These are phyloP conservation scores for Salix brachista DNA, from an alignment of 345 rosid genomes.

Conservation along the genomic window DNA sequence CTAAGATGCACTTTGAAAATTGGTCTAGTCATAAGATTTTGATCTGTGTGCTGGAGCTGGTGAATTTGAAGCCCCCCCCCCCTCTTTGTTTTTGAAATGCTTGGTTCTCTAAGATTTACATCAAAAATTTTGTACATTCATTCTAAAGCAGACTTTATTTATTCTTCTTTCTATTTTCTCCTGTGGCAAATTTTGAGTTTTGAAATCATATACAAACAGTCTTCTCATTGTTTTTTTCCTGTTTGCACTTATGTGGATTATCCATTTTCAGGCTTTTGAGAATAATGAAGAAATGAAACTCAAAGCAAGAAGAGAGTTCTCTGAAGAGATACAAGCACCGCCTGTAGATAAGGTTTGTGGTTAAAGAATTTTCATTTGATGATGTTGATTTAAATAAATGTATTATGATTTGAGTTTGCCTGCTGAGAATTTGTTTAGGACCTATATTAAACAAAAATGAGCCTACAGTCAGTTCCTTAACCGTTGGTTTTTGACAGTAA, in stretches of 20 bases:
- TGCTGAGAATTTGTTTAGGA: neutral
- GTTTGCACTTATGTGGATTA: constrained; percentile 12
- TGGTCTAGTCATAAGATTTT: neutral
- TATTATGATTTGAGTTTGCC: neutral
- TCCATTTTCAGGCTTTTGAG: constrained; percentile 55
- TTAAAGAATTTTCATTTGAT: neutral
- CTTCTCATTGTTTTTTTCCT: neutral
- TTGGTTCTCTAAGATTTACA: neutral
- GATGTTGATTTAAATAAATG: neutral
- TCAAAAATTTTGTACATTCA: neutral
- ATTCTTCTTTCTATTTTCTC: neutral
- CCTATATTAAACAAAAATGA: neutral
- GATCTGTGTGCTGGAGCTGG: neutral
- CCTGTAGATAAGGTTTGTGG: constrained; percentile 61
- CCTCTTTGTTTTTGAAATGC: neutral
- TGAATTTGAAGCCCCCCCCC: neutral
- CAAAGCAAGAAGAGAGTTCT: constrained; percentile 65
- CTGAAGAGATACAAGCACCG: constrained; percentile 56
- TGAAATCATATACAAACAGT: neutral
- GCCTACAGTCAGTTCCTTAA: neutral
- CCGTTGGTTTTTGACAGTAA: neutral
- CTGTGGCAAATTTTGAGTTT: neutral
- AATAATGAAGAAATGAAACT: constrained; percentile 70
- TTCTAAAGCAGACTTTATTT: neutral
- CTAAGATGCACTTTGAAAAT: neutral